Evolutionary conservation across 331 rosid genomes (phyloP).

Genomic region (Rosa hybrid): DNA sequence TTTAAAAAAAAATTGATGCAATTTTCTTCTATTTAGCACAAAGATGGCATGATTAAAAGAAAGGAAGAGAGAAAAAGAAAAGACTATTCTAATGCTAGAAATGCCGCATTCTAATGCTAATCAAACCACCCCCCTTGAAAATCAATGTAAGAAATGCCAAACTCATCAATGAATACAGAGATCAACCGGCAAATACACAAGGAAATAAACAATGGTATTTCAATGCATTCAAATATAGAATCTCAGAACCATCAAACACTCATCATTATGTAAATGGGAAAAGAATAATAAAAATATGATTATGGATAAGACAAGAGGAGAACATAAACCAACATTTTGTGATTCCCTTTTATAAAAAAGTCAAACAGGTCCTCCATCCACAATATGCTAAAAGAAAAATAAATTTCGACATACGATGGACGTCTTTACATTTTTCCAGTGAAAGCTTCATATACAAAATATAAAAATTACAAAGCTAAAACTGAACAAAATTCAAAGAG

Average conservation of each 20-base stretch:
- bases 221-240: neutral
- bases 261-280: neutral
- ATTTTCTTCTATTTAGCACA: neutral
- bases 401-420: slow-evolving; percentile 24
- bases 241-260: neutral
- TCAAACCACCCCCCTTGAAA: neutral
- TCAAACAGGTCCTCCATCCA: slow-evolving; percentile 25
- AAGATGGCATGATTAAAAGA: no score
- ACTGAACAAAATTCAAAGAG: slow-evolving; percentile 20
- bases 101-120: neutral
- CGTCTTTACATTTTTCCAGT: slow-evolving; percentile 22
- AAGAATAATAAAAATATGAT: neutral
- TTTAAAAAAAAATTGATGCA: neutral
- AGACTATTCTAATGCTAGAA: neutral
- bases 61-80: no score
- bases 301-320: neutral
- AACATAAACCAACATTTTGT: neutral
- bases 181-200: neutral
- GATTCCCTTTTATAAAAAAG: slow-evolving; percentile 21
- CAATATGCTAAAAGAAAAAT: slow-evolving; percentile 4
- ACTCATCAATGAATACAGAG: neutral
- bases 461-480: slow-evolving; percentile 32
- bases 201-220: neutral
- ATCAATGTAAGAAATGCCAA: neutral
- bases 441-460: slow-evolving; percentile 23